Conservation (phyloP, 2,329 filamentous ascomycete genomes). For the Trichoderma sp. region DNA sequence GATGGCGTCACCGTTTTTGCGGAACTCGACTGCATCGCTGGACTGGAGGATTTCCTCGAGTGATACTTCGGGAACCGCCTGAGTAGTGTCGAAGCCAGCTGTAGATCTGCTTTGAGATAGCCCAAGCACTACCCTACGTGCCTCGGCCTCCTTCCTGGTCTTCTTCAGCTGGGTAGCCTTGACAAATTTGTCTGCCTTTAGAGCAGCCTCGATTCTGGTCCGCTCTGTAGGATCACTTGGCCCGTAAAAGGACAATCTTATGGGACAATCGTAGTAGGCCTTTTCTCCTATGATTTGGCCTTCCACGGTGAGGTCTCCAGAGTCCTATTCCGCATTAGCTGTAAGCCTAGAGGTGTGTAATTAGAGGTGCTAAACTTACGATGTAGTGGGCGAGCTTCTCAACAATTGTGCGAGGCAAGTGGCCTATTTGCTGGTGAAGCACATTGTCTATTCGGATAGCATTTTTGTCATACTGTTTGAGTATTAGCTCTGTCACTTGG, state of each 20-base stretch:
- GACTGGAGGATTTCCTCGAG: constrained; percentile 65
- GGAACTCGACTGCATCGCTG: constrained; percentile 68
- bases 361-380: constrained; percentile 42
- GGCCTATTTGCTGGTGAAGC: constrained; percentile 72
- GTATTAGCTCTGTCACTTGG: neutral
- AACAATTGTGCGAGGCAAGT: constrained; percentile 68
- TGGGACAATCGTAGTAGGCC: constrained; percentile 68
- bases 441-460: constrained; percentile 81
- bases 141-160: constrained; percentile 55
- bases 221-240: constrained; percentile 57
- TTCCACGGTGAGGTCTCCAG: constrained; percentile 63
- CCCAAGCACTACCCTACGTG: constrained; percentile 46
- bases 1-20: constrained; percentile 63
- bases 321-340: constrained; percentile 45
- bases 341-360: neutral
- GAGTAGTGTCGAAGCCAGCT: constrained; percentile 35
- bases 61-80: constrained; percentile 44
- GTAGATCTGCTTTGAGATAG: constrained; percentile 43
- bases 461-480: constrained; percentile 64
- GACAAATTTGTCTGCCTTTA: constrained; percentile 67
- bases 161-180: constrained; percentile 57
- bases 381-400: constrained; percentile 74
- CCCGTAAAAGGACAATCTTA: constrained; percentile 70
- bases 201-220: constrained; percentile 56
- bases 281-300: constrained; percentile 69